These are phyloP conservation scores for Teunomyces stri DNA, from an alignment of 805 yeast genomes.

Conservation along the genomic window DNA sequence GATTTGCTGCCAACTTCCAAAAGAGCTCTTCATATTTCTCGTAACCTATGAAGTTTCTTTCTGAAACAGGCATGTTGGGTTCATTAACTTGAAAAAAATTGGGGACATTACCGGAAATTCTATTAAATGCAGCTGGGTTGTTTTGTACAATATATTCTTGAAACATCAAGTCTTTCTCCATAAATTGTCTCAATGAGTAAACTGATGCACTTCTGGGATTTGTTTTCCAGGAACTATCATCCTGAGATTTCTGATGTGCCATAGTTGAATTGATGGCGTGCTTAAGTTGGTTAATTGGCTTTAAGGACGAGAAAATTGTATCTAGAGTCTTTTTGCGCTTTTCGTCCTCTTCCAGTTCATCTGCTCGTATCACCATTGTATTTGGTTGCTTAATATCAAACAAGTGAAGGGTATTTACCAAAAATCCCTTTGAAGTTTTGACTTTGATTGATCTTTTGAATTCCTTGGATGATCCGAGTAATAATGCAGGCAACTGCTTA, in stretches of 20 bases:
- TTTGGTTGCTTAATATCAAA: conserved; percentile 42
- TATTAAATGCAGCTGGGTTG: conserved; percentile 7
- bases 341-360: conserved; percentile 5
- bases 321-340: conserved; percentile 8
- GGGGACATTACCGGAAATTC: conserved; percentile 4
- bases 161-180: conserved; percentile 52
- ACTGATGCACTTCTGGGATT: conserved; percentile 43
- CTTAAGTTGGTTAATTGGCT: conserved; percentile 12
- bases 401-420: conserved; percentile 46
- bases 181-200: conserved; percentile 56
- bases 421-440: conserved; percentile 51
- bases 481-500: conserved; percentile 26
- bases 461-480: conserved; percentile 46
- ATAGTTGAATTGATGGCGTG: conserved; percentile 6
- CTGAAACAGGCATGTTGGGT: conserved; percentile 11
- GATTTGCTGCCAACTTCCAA: conserved; percentile 38
- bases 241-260: conserved; percentile 10
- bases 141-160: conserved; percentile 27
- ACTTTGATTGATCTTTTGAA: conserved; percentile 46
- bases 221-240: conserved; percentile 12
- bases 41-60: conserved; percentile 11
- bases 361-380: conserved; percentile 6
- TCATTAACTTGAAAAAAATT: conserved; percentile 9
- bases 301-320: conserved; percentile 7
- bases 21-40: conserved; percentile 40